Base-by-base conservation (phyloP, 2,329 filamentous ascomycete genomes). In the Apiospora sp. region DNA sequence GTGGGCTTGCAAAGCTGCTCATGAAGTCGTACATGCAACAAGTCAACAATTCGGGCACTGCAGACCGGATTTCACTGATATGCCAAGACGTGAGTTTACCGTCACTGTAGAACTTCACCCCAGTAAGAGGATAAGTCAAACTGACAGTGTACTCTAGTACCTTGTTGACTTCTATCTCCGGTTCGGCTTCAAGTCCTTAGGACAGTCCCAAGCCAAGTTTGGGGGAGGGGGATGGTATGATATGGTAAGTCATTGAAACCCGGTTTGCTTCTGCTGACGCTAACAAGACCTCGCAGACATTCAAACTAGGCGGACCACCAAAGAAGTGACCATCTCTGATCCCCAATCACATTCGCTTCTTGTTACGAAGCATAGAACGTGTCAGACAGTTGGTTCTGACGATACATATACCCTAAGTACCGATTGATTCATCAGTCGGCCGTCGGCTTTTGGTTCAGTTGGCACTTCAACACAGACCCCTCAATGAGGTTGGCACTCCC, bases 201-300 rank as follows among this genome's bases (percentile, higher is more conserved):
- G 95, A 0, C 84, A 87, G 69, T 96, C 94, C 81, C 84, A 89
- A 73, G 92, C 90, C 69, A 86, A 89, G 72, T 95, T 94, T 83
- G 93, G 92, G 27, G 94, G 94, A 49, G 93, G 94, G 44, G 92
- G 90, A 24, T 98, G 95, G 94, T 87, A 90, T 76, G 92, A 96
- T 80, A 91, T 98, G 93, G 93, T 95, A 81, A 81, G 86, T 73
- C 71, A 67, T 34, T n/a, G 27, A 68, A 68, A n/a, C n/a, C 12
- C 19, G 22, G 5, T 34, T 22, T 34, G 1, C 30, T 41, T 41
- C 30, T 22, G n/a, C 58, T 49, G 12, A 22, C 10, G 22, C 58
- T 43, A 48, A 37, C 24, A 27, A 58, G 19, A 24, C 37, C 13
- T 12, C 30, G 43, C 37, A 73, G 72, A 71, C 71, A 4, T 64